A percentile compares a stretch with the other conserved stretches of the same genome.
These are phyloP conservation scores for Rhododendron griersonianum DNA, from an alignment of 148 eudicot genomes.

Conservation along the genomic window DNA sequence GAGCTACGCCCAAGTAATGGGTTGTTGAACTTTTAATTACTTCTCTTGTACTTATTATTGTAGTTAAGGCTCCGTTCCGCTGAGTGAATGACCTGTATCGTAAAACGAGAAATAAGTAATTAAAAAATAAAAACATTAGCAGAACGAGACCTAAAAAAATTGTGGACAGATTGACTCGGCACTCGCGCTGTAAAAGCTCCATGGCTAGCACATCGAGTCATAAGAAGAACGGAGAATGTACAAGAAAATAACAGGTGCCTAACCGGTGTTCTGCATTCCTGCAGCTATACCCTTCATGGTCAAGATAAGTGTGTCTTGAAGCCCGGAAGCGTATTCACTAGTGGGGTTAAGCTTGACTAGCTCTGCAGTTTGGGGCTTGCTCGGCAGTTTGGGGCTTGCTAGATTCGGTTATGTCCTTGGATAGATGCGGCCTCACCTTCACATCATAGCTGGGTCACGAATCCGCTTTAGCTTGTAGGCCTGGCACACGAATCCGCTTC, in stretches of 20 bases:
- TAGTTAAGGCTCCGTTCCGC: too few species aligned
- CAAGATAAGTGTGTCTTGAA: slow-evolving; percentile 88
- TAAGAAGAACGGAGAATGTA: too few species aligned
- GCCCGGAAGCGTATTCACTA: slow-evolving; percentile 88
- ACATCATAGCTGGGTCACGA: slow-evolving; percentile 71
- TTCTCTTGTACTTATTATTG: too few species aligned
- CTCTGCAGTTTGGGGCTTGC: slow-evolving; percentile 63
- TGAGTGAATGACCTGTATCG: too few species aligned
- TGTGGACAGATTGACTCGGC: slow-evolving; percentile 35
- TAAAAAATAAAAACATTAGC: too few species aligned
- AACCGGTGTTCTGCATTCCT: slow-evolving; percentile 94
- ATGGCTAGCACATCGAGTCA: slow-evolving; percentile 36
- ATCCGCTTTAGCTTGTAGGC: slow-evolving; percentile 77
- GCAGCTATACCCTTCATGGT: slow-evolving; percentile 98
- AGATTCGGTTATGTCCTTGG: slow-evolving; percentile 62
- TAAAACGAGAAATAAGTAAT: too few species aligned
- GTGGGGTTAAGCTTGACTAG: slow-evolving; percentile 86
- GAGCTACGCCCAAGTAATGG: too few species aligned
- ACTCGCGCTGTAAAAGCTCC: slow-evolving; percentile 85
- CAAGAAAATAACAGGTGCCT: background rate
- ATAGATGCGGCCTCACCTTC: slow-evolving; percentile 65
- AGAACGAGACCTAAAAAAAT: too few species aligned
- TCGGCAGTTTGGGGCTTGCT: slow-evolving; percentile 56
- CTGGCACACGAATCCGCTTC: slow-evolving; percentile 64
- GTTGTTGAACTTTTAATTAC: too few species aligned